phyloP scores from a whole-genome alignment of 768 basidiomycete species.

The Flagelloscypha sp. region DNA sequence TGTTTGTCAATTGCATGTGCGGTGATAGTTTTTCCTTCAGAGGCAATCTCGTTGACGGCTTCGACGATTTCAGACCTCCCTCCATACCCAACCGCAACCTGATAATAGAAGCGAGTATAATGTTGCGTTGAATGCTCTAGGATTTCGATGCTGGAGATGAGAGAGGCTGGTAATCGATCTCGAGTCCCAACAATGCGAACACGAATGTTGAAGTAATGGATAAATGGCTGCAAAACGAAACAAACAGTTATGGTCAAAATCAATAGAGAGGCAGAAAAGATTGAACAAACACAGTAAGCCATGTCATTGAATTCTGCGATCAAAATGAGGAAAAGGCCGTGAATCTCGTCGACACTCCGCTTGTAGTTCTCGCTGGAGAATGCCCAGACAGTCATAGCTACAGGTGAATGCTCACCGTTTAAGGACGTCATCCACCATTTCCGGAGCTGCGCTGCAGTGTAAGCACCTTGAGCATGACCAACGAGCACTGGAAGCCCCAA shows the following conservation, averaged over 20 bases:
- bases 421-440: constrained; percentile 14
- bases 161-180: constrained; percentile 8
- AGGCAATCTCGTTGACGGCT: constrained; percentile 6
- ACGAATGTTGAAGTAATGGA: constrained; percentile 10
- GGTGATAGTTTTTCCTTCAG: constrained; percentile 9
- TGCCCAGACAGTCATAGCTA: constrained; percentile 12
- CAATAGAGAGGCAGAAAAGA: too few species aligned
- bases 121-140: constrained; percentile 8
- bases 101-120: constrained; percentile 6
- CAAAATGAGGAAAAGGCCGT: constrained; percentile 11
- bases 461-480: constrained; percentile 11
- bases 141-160: constrained; percentile 9
- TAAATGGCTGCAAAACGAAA: too few species aligned
- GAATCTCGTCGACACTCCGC: constrained; percentile 9
- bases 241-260: too few species aligned
- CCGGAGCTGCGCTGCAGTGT: constrained; percentile 10
- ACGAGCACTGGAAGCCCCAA: constrained; percentile 7
- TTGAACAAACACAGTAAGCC: too few species aligned
- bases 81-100: constrained; percentile 12
- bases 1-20: constrained; percentile 8
- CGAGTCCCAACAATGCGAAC: constrained; percentile 10
- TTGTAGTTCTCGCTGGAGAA: constrained; percentile 12
- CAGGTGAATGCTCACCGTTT: constrained; percentile 4
- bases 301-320: constrained; percentile 11
- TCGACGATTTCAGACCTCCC: constrained; percentile 9